Conservation (phyloP, 83 land plant species). For the Picea abies region DNA sequence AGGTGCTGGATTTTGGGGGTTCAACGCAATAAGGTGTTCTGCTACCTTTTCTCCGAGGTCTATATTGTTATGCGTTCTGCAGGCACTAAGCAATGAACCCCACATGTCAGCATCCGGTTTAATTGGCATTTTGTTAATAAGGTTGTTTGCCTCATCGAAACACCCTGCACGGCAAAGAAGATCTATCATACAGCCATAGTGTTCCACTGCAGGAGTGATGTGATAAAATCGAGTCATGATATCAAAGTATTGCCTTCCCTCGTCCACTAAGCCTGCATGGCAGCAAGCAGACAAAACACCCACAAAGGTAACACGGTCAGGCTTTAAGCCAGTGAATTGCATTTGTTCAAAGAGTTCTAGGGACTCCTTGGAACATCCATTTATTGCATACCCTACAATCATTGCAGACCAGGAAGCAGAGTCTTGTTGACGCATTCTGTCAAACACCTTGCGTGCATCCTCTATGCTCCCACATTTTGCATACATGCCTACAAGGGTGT, state of each 20-base stretch:
- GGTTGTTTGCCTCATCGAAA: constrained; percentile 40
- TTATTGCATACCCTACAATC: constrained; percentile 37
- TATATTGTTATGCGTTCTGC: constrained; percentile 32
- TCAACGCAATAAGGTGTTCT: constrained; percentile 18
- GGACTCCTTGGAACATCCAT: constrained; percentile 30
- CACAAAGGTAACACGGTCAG: constrained; percentile 40
- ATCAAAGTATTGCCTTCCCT: constrained; percentile 29
- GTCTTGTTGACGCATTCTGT: constrained; percentile 28
- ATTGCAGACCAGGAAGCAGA: constrained; percentile 45
- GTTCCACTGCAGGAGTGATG: constrained; percentile 29
- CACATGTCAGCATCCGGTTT: constrained; percentile 36
- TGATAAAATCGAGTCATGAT: constrained; percentile 24
- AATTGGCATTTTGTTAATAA: constrained; percentile 26
- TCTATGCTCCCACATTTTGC: constrained; percentile 39
- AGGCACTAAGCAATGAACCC: constrained; percentile 39
- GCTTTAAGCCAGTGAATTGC: constrained; percentile 20
- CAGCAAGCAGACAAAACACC: constrained; percentile 37
- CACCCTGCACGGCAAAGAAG: constrained; percentile 40
- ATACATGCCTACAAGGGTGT: constrained; percentile 52
- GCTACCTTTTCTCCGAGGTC: constrained; percentile 31
- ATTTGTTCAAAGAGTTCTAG: constrained; percentile 32
- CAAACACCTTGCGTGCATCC: constrained; percentile 34
- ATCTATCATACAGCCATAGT: constrained; percentile 41
- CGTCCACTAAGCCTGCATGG: constrained; percentile 33
- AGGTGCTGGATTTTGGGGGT: constrained; percentile 25